Conservation (phyloP, 306 rosid genomes). For the Pyrus bretschneideri region DNA sequence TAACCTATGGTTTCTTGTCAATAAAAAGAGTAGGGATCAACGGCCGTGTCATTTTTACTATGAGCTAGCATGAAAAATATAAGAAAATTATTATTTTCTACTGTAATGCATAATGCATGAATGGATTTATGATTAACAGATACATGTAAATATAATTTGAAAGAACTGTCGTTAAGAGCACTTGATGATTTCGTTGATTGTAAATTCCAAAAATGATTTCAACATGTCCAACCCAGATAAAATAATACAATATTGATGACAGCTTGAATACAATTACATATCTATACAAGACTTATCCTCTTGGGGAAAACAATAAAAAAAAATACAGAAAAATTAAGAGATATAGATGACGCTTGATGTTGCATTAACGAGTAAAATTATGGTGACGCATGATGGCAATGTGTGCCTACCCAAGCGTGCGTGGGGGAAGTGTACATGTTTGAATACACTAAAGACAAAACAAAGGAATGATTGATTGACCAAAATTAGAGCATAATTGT, state of each 20-base stretch:
- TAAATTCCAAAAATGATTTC: too few species aligned
- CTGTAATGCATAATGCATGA: too few species aligned
- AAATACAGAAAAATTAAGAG: not conserved
- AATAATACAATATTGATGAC: not conserved
- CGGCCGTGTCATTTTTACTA: too few species aligned
- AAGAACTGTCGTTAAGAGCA: too few species aligned
- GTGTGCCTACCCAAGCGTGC: constrained; percentile 59
- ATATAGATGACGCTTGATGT: not conserved
- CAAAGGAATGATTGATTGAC: constrained; percentile 22
- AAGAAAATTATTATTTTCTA: too few species aligned
- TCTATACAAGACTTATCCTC: not conserved
- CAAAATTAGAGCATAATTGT: constrained; percentile 2
- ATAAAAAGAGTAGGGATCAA: too few species aligned
- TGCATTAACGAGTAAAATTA: not conserved
- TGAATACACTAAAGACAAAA: not conserved
- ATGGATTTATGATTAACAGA: too few species aligned
- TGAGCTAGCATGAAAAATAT: too few species aligned
- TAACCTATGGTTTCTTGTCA: too few species aligned
- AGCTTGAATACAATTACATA: not conserved
- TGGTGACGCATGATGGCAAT: constrained; percentile 38
- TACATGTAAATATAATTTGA: too few species aligned
- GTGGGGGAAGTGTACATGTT: not conserved
- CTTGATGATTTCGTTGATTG: too few species aligned
- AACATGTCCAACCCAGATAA: not conserved
- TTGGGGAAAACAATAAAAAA: not conserved